phyloP scores from a whole-genome alignment of 306 rosid genomes.

The Malus sylvestris region DNA sequence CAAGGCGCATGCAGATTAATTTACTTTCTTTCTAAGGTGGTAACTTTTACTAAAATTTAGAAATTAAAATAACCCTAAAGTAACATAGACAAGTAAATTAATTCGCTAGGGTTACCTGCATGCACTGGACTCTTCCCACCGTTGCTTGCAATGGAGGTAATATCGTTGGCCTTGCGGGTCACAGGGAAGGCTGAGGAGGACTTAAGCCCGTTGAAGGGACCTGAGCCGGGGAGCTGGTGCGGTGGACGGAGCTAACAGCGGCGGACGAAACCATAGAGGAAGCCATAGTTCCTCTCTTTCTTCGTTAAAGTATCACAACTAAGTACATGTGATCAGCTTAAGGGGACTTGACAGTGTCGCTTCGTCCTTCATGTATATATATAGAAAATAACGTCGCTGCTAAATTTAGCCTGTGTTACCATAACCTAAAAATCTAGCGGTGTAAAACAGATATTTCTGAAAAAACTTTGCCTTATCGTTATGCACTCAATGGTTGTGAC shows the following conservation, averaged over 20 bases:
- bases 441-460: not conserved
- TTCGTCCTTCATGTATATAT: not conserved
- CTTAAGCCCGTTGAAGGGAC: constrained; percentile 70
- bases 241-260: constrained; percentile 37
- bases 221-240: constrained; percentile 39
- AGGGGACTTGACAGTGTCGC: not conserved
- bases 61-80: not conserved
- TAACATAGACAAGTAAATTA: not conserved
- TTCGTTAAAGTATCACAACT: not conserved
- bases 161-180: constrained; percentile 55
- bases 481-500: constrained; percentile 8
- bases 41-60: not conserved
- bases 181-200: constrained; percentile 45
- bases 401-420: not conserved
- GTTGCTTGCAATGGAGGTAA: constrained; percentile 57
- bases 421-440: not conserved
- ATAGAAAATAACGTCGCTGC: not conserved
- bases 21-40: not conserved
- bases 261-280: constrained; percentile 55
- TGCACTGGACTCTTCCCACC: constrained; percentile 72
- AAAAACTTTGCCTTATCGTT: constrained; percentile 13
- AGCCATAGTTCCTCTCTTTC: constrained; percentile 36
- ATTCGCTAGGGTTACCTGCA: constrained; percentile 30
- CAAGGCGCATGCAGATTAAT: not conserved
- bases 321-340: not conserved